Conservation (phyloP, 2,329 filamentous ascomycete genomes). For the Scleromitrula shiraiana region DNA sequence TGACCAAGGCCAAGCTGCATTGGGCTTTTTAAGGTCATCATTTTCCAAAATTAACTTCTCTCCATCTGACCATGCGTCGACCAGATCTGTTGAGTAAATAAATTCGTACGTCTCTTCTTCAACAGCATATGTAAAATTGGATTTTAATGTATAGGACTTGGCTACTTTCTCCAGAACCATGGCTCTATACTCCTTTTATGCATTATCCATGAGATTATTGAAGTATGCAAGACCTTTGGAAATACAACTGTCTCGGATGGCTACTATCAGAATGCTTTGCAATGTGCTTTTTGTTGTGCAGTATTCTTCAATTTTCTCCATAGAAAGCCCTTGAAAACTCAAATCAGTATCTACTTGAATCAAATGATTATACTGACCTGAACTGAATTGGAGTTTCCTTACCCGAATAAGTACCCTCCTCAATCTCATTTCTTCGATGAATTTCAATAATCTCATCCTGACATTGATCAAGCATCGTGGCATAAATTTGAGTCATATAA, state of each 20-base stretch:
- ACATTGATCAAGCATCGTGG: not conserved
- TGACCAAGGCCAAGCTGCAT: slow-evolving; percentile 12
- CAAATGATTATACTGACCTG: too few species aligned
- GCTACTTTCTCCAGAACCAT: not conserved
- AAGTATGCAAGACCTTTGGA: slow-evolving; percentile 9
- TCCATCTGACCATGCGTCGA: not conserved
- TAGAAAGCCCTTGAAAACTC: too few species aligned
- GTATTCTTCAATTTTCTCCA: too few species aligned
- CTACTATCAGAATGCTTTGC: not conserved
- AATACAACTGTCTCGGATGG: slow-evolving; percentile 1
- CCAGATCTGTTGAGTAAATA: not conserved
- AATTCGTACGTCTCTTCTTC: slow-evolving; percentile 7
- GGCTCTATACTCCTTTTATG: slow-evolving; percentile 1
- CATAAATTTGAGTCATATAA: slow-evolving; percentile 3
- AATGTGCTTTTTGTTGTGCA: not conserved
- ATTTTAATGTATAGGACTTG: not conserved
- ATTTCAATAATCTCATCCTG: not conserved
- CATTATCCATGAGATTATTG: not conserved
- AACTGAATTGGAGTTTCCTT: too few species aligned
- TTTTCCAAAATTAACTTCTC: slow-evolving; percentile 5
- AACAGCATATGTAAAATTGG: not conserved
- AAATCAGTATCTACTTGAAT: too few species aligned
- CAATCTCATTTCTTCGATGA: too few species aligned
- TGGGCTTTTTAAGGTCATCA: slow-evolving; percentile 6
- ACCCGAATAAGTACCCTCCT: too few species aligned